These are phyloP conservation scores for Mikania micrantha DNA, from an alignment of 129 eudicot species.

Conservation along the genomic window DNA sequence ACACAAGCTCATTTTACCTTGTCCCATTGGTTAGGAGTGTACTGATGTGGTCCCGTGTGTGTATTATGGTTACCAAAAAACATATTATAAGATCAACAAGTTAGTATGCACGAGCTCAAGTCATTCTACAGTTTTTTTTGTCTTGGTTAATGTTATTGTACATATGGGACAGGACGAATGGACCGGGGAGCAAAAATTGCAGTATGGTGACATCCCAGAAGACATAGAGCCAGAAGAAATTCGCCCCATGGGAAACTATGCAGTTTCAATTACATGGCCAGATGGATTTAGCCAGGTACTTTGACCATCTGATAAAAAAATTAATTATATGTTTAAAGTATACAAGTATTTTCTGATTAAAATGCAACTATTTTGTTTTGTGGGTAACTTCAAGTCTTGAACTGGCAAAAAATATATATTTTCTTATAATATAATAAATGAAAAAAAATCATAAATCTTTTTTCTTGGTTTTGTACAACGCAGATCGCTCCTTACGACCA, in stretches of 20 bases:
- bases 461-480: conserved; percentile 25
- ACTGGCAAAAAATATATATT: neutral
- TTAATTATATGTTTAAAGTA: neutral
- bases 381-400: neutral
- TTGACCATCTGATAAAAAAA: neutral
- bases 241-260: conserved; percentile 97
- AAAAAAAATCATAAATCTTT: neutral
- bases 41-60: neutral
- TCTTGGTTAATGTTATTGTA: neutral
- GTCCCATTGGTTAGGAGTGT: neutral
- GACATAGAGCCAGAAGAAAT: conserved; percentile 97
- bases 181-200: conserved; percentile 91
- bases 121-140: neutral
- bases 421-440: neutral
- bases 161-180: conserved; percentile 66
- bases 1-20: neutral
- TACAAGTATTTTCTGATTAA: neutral
- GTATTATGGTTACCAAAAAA: neutral
- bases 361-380: neutral
- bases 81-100: neutral
- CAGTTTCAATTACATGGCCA: conserved; percentile 96
- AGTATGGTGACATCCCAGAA: conserved; percentile 72
- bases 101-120: neutral
- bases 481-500: conserved; percentile 99
- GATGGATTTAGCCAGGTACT: conserved; percentile 93